Evolutionary conservation across 805 yeast genomes (phyloP).

Genomic region (Candida gorgasii): DNA sequence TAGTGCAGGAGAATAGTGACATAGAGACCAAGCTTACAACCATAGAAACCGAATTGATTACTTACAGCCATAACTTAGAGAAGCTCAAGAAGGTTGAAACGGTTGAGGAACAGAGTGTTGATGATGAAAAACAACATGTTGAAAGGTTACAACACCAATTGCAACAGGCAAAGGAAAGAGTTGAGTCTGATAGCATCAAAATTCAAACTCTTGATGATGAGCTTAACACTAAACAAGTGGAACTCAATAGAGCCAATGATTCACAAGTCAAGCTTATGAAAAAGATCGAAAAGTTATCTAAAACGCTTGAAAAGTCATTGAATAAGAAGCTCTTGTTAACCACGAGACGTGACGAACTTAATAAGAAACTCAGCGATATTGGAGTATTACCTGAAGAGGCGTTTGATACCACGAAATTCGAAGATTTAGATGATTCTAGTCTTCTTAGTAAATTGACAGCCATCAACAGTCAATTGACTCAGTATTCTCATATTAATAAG

Average conservation of each 20-base stretch:
- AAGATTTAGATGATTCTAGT: constrained; percentile 48
- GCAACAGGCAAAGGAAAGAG: constrained; percentile 28
- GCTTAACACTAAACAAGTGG: constrained; percentile 35
- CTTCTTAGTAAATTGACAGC: constrained; percentile 54
- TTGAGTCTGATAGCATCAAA: constrained; percentile 25
- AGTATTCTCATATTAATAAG: constrained; percentile 78
- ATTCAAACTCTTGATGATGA: constrained; percentile 29
- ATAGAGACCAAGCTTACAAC: constrained; percentile 49
- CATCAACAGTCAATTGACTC: constrained; percentile 57
- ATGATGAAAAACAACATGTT: constrained; percentile 26
- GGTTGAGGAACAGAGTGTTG: constrained; percentile 14
- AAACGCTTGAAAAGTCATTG: constrained; percentile 62
- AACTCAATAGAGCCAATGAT: constrained; percentile 52
- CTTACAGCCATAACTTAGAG: constrained; percentile 50
- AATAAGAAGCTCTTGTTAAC: constrained; percentile 61
- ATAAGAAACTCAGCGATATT: constrained; percentile 70
- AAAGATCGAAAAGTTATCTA: constrained; percentile 61
- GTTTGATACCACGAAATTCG: constrained; percentile 45
- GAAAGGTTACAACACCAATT: constrained; percentile 26
- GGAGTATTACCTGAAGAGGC: constrained; percentile 93
- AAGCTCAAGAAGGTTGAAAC: constrained; percentile 18
- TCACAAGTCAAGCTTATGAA: constrained; percentile 55
- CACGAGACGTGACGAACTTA: constrained; percentile 68
- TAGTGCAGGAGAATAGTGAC: constrained; percentile 41
- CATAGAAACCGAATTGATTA: constrained; percentile 59